These are phyloP conservation scores for Echeveria elegans DNA, from an alignment of 164 flowering plant species.

Conservation along the genomic window DNA sequence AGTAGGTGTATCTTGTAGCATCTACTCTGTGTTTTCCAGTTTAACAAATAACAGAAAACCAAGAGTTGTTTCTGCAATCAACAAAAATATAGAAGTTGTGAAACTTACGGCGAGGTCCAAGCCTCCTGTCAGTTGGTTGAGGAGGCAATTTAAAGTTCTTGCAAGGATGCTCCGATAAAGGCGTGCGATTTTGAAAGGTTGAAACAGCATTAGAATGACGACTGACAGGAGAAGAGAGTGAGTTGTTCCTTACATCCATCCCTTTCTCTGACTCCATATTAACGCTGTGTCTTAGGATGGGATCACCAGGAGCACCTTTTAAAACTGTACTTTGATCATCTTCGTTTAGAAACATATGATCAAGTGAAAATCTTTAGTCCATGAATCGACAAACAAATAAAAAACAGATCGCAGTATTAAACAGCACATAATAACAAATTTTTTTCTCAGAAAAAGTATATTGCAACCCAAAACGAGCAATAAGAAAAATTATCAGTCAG, in stretches of 20 bases:
- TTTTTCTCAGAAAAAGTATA: too few species aligned
- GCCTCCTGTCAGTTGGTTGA: conserved; percentile 54
- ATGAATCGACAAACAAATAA: too few species aligned
- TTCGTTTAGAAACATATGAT: conserved; percentile 1
- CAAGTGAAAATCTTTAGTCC: background rate
- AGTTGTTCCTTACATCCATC: conserved; percentile 13
- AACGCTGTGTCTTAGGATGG: conserved; percentile 10
- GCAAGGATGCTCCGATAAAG: conserved; percentile 41
- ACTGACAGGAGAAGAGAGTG: conserved; percentile 15
- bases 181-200: conserved; percentile 11
- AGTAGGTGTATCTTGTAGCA: too few species aligned
- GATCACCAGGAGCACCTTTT: conserved; percentile 15
- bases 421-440: too few species aligned
- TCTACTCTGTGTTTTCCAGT: too few species aligned
- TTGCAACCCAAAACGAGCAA: background rate
- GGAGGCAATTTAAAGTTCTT: conserved; percentile 57
- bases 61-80: background rate
- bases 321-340: conserved; percentile 16
- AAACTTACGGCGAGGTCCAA: conserved; percentile 89
- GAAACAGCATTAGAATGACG: conserved; percentile 7
- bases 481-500: background rate
- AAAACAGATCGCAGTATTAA: too few species aligned
- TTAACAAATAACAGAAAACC: background rate
- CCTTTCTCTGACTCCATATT: conserved; percentile 9
- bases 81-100: background rate